These are phyloP conservation scores for Neoboletus brunneissimus DNA, from an alignment of 768 basidiomycete genomes.

Conservation along the genomic window DNA sequence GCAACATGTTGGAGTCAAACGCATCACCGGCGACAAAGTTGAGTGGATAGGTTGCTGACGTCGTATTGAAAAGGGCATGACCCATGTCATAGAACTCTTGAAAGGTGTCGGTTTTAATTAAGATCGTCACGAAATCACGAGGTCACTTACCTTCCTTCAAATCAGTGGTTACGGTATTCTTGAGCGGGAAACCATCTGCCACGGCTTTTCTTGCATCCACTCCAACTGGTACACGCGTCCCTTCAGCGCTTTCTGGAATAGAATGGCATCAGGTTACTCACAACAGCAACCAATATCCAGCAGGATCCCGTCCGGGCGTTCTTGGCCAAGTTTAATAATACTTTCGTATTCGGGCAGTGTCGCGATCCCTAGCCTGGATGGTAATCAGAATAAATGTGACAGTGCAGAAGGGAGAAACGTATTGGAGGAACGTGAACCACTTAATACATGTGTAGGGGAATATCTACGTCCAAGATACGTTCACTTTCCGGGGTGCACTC, in stretches of 20 bases:
- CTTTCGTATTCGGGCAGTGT: conserved; percentile 17
- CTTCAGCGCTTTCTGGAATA: neutral
- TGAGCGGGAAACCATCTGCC: conserved; percentile 42
- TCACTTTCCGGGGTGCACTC: neutral
- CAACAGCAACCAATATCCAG: conserved; percentile 48
- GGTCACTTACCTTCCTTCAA: conserved; percentile 32
- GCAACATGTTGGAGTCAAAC: conserved; percentile 46
- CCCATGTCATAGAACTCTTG: conserved; percentile 58
- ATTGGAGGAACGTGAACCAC: conserved; percentile 25
- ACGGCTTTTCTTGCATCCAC: conserved; percentile 40
- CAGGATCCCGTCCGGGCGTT: conserved; percentile 37
- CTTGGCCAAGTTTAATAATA: conserved; percentile 36
- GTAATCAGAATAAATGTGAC: neutral
- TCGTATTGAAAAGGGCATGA: conserved; percentile 59
- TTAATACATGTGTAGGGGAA: conserved; percentile 31
- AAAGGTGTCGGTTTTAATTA: neutral
- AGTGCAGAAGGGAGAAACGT: neutral
- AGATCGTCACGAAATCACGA: neutral
- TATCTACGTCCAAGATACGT: conserved; percentile 11
- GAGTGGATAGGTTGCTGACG: conserved; percentile 48
- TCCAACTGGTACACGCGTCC: conserved; percentile 14
- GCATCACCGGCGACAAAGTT: conserved; percentile 55
- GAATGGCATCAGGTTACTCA: conserved; percentile 21
- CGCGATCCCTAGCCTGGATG: conserved; percentile 12
- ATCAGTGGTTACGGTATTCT: conserved; percentile 40